Percentiles rank a stretch among this genome's conserved stretches.
phyloP scores from a whole-genome alignment of 176 grass and related monocot species.

The Microstegium vimineum region DNA sequence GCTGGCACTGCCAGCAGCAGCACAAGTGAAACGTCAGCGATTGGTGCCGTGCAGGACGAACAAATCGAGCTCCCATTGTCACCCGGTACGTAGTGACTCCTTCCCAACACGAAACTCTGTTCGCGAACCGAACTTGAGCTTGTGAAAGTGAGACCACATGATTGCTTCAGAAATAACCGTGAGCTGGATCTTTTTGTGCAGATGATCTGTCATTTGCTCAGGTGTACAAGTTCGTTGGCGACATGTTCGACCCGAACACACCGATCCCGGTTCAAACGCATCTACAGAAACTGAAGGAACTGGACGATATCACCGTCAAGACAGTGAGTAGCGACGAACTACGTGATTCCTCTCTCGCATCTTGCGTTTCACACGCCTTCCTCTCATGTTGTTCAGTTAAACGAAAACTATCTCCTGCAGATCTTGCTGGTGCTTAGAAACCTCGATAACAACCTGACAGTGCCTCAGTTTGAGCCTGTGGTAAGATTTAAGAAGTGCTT shows the following conservation, averaged over 20 bases:
- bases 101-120: neutral
- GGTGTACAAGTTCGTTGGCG: constrained; percentile 72
- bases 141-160: neutral
- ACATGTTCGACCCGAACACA: constrained; percentile 70
- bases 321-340: constrained; percentile 25
- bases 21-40: neutral
- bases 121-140: neutral
- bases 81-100: neutral
- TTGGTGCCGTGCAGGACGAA: neutral
- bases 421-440: constrained; percentile 69
- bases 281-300: constrained; percentile 47
- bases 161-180: neutral
- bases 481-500: constrained; percentile 30
- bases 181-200: constrained; percentile 1
- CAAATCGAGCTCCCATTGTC: constrained; percentile 33
- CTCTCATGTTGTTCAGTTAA: neutral
- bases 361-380: neutral
- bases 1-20: neutral
- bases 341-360: neutral
- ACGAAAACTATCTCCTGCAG: constrained; percentile 22
- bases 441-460: constrained; percentile 54
- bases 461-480: constrained; percentile 46
- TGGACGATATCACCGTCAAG: constrained; percentile 46
- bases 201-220: constrained; percentile 52
- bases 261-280: constrained; percentile 30